These are phyloP conservation scores for Globisporangium radiosum DNA, from an alignment of 352 stramenopile species.

Conservation along the genomic window DNA sequence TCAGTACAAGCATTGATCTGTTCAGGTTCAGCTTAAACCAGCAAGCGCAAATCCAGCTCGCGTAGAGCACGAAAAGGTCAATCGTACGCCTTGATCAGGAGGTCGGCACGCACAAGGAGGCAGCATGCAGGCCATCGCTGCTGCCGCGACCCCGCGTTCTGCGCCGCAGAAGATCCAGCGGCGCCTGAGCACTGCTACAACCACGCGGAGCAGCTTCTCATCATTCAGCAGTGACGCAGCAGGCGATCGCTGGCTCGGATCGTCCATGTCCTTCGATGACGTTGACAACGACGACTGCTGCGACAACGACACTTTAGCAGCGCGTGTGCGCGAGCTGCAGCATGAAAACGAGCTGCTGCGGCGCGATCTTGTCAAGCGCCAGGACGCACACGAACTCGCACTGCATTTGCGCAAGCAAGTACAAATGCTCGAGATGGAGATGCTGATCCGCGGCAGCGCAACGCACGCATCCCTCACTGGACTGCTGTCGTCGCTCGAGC, in stretches of 20 bases:
- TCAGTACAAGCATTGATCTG: too few relatives aligned
- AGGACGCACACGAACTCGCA: conserved; percentile 24
- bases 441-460: conserved; percentile 10
- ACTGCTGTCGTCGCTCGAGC: conserved; percentile 16
- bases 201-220: background rate
- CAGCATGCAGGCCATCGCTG: background rate
- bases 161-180: background rate
- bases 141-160: background rate
- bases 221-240: background rate
- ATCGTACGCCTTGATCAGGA: too few relatives aligned
- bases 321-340: conserved; percentile 23
- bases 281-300: background rate
- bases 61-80: too few relatives aligned
- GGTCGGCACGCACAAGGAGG: background rate
- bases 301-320: conserved; percentile 1
- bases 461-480: conserved; percentile 11
- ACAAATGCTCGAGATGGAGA: conserved; percentile 21
- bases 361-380: conserved; percentile 27
- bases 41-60: too few relatives aligned
- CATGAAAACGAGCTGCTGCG: conserved; percentile 38
- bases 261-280: background rate
- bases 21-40: too few relatives aligned
- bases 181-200: background rate
- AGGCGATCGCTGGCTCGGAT: background rate
- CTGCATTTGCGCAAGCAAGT: conserved; percentile 27